These are phyloP conservation scores for Russula olivacea DNA, from an alignment of 768 basidiomycete species.

Conservation along the genomic window DNA sequence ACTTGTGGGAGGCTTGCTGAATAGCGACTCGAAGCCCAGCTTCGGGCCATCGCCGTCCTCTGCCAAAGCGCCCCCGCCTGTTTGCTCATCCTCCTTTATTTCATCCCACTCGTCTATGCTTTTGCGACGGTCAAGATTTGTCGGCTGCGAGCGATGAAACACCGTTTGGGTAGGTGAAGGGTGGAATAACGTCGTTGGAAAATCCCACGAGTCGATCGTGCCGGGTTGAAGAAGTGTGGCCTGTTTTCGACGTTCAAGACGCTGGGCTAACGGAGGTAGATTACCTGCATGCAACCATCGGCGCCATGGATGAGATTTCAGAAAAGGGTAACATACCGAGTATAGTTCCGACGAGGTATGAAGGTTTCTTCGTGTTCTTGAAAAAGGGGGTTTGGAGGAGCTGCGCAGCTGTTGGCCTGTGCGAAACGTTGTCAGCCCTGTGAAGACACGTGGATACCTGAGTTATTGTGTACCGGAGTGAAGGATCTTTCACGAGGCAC, in stretches of 20 bases:
- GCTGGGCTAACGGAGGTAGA: conserved; percentile 63
- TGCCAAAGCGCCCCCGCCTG: too few relatives aligned
- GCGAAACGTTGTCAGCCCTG: neutral
- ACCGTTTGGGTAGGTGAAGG: conserved; percentile 18
- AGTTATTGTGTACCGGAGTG: conserved; percentile 46
- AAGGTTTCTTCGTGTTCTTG: conserved; percentile 69
- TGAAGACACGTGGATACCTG: neutral
- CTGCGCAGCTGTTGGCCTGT: conserved; percentile 69
- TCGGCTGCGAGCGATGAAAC: neutral
- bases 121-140: neutral
- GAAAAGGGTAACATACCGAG: conserved; percentile 41
- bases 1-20: neutral
- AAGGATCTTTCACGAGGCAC: conserved; percentile 82
- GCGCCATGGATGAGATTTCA: neutral
- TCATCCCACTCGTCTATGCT: conserved; percentile 1
- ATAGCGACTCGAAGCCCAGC: neutral
- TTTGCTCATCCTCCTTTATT: neutral
- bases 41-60: neutral
- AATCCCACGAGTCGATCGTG: conserved; percentile 81
- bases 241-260: conserved; percentile 60
- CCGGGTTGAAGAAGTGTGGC: conserved; percentile 37
- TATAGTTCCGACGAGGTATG: conserved; percentile 71
- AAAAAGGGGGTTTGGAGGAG: conserved; percentile 79
- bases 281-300: conserved; percentile 37
- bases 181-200: conserved; percentile 37